These are phyloP conservation scores for Cyberlindnera lachancei DNA, from an alignment of 805 yeast genomes.

Conservation along the genomic window DNA sequence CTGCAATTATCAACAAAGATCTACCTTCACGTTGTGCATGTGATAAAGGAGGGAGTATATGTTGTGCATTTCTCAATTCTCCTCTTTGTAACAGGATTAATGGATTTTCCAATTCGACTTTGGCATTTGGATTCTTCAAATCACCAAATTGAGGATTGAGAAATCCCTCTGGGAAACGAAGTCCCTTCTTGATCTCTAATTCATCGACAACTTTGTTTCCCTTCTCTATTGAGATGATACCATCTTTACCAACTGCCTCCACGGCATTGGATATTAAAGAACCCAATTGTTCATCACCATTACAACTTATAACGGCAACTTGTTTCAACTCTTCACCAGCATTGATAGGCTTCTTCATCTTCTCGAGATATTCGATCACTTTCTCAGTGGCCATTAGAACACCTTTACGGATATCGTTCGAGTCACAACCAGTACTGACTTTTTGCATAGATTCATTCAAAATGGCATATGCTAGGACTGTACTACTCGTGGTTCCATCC, in stretches of 20 bases:
- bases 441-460: conserved; percentile 92
- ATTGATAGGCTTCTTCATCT: conserved; percentile 87
- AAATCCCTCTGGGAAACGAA: conserved; percentile 97
- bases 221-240: conserved; percentile 96
- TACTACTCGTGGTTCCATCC: conserved; percentile 98
- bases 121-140: conserved; percentile 80
- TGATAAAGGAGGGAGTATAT: conserved; percentile 87
- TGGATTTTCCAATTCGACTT: conserved; percentile 94
- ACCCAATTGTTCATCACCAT: conserved; percentile 93
- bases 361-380: conserved; percentile 75
- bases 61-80: conserved; percentile 15
- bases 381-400: conserved; percentile 95
- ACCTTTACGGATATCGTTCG: conserved; percentile 97
- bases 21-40: conserved; percentile 88
- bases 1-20: conserved; percentile 89
- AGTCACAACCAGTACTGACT: conserved; percentile 98
- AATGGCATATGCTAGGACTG: conserved; percentile 91
- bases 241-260: conserved; percentile 99
- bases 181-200: conserved; percentile 95
- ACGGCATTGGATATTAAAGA: conserved; percentile 86
- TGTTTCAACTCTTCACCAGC: conserved; percentile 94
- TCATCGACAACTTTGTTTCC: conserved; percentile 96
- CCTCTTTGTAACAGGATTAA: conserved; percentile 51
- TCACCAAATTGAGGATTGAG: conserved; percentile 85
- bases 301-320: conserved; percentile 96